Evolutionary conservation across 2,329 filamentous ascomycete species (phyloP), one percentile per base, ranked within the genome.

Genomic region (Lasiodiplodia theobromae): DNA sequence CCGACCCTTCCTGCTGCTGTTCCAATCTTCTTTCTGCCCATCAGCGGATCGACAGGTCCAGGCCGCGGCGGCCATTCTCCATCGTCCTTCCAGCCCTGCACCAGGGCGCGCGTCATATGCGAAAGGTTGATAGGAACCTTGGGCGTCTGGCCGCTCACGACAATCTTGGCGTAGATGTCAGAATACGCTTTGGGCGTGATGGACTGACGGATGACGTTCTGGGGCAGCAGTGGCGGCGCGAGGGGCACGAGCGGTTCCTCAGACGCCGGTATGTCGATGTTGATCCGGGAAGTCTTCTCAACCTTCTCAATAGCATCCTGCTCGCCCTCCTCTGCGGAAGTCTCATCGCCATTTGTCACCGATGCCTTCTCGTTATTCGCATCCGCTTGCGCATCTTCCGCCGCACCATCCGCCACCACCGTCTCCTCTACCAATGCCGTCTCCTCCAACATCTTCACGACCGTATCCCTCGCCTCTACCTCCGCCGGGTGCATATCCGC

Each of bases 21-120:
- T 12, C 54, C 60, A 23, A 71, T 73, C 44, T 75, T 75, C 71
- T 78, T 80, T 72, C 79, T 79, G 49, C 79, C 77, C 18, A 71
- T 75, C 54, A 80, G 81, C 71, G 84, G 77, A 74, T 87, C 83
- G 56, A 83, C 73, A 57, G 85, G 75, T 21, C 82, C 81, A 0
- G 85, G 78, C 72, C 87, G 88, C 1, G 92, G 93, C 4, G 95
- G 94, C 95, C 95, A 98, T 79, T 97, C 93, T 18, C 94, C 94
- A 74, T 96, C 93, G 51, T 92, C 87, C 79, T 96, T 97, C 95
- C 95, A 97, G 53, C 95, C 95, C 34, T 91, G 86, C 0, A 98
- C 94, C 72, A 95, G 92, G 14, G 92, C 89, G 11, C 89, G 87
- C 25, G 92, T 88, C 82, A 97, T 90, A 73, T 97, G 93, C 37